These are phyloP conservation scores for Xylariaceae sp. DNA, from an alignment of 2,329 filamentous ascomycete genomes.

Conservation along the genomic window DNA sequence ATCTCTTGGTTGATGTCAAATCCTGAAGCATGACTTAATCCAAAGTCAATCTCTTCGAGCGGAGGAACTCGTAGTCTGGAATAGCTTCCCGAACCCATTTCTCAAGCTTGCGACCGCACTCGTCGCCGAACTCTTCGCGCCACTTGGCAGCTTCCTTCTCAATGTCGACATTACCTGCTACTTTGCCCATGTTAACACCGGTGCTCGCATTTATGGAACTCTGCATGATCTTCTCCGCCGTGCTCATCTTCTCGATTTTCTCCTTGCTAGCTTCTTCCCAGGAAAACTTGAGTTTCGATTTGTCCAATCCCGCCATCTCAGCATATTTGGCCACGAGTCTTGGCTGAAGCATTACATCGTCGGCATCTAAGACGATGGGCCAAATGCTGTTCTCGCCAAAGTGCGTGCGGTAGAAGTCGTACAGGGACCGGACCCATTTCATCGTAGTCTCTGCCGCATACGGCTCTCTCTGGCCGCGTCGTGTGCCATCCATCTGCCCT, in stretches of 20 bases:
- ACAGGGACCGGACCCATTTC: neutral
- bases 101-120: neutral
- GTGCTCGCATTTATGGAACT: neutral
- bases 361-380: constrained; percentile 1
- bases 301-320: neutral
- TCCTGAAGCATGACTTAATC: too few relatives aligned
- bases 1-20: too few relatives aligned
- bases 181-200: neutral
- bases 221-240: neutral
- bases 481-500: too few relatives aligned
- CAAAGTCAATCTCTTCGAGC: neutral
- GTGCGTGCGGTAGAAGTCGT: constrained; percentile 1
- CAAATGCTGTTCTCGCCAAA: neutral
- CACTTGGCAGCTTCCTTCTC: constrained; percentile 1
- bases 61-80: constrained; percentile 1
- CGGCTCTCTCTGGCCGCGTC: too few relatives aligned
- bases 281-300: neutral
- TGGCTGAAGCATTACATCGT: neutral
- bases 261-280: neutral
- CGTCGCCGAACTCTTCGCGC: constrained; percentile 2
- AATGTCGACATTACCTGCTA: neutral
- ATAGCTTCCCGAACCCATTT: constrained; percentile 2
- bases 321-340: neutral
- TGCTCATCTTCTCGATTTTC: neutral
- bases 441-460: neutral